These are phyloP conservation scores for Aspergillus pseudoterreus DNA, from an alignment of 2,329 filamentous ascomycete species.

Conservation along the genomic window DNA sequence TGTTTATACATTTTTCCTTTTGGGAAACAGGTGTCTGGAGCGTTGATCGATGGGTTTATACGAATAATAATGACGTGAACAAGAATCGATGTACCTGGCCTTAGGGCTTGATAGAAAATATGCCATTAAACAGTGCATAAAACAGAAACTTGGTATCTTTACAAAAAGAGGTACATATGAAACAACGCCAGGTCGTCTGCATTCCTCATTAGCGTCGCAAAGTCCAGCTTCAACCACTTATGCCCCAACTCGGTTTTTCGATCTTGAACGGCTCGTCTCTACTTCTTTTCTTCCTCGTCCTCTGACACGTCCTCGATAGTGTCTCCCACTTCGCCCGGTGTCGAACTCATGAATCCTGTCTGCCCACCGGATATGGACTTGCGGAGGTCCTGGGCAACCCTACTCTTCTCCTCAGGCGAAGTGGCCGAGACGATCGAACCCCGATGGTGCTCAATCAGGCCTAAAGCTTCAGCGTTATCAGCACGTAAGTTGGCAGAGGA, in stretches of 20 bases:
- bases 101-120: too few species aligned
- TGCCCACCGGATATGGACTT: constrained; percentile 33
- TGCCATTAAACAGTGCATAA: not conserved
- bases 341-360: constrained; percentile 22
- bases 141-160: constrained; percentile 11
- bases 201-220: too few species aligned
- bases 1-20: not conserved
- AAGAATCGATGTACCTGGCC: too few species aligned
- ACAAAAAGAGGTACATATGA: constrained; percentile 2
- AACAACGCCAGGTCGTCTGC: too few species aligned
- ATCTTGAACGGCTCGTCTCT: not conserved
- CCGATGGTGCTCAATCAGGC: constrained; percentile 38
- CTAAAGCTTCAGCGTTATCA: constrained; percentile 33
- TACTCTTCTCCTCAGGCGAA: constrained; percentile 31
- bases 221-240: too few species aligned
- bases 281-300: constrained; percentile 12
- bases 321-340: constrained; percentile 27
- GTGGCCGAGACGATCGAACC: constrained; percentile 33
- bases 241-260: too few species aligned
- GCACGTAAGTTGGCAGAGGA: constrained; percentile 38
- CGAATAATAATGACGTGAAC: too few species aligned
- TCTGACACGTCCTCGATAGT: constrained; percentile 18
- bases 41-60: not conserved
- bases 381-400: constrained; percentile 34
- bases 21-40: not conserved